Evolutionary conservation across 2,329 filamentous ascomycete species (phyloP).

Genomic region (Claviceps maximensis): DNA sequence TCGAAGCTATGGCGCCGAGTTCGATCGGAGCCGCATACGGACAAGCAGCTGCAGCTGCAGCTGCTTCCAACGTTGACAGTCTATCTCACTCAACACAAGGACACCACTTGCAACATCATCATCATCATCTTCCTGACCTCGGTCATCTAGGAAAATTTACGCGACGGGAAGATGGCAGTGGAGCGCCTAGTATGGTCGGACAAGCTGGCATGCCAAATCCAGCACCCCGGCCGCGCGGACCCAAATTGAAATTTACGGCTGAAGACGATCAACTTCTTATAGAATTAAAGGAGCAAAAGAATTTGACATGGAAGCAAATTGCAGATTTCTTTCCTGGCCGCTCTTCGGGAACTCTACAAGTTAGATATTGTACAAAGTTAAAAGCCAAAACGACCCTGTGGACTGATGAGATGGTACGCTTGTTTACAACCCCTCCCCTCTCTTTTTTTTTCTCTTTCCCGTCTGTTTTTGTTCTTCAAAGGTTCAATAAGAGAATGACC

Average conservation of each 20-base stretch:
- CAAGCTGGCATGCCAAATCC: constrained; percentile 78
- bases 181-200: constrained; percentile 74
- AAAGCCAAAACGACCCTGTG: constrained; percentile 89
- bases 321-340: constrained; percentile 89
- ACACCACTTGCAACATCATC: constrained; percentile 53
- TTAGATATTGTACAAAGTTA: constrained; percentile 87
- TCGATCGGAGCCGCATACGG: constrained; percentile 39
- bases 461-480: background rate
- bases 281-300: constrained; percentile 88
- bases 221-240: constrained; percentile 66
- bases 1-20: constrained; percentile 41
- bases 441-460: background rate
- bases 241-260: constrained; percentile 86
- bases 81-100: constrained; percentile 3
- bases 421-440: background rate
- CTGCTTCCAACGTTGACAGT: constrained; percentile 6
- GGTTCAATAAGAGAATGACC: background rate
- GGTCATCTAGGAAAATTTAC: constrained; percentile 56
- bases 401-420: constrained; percentile 79
- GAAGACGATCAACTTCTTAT: constrained; percentile 83
- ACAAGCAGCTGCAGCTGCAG: constrained; percentile 25
- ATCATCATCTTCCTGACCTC: constrained; percentile 67
- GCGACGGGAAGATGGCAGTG: constrained; percentile 43
- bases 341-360: constrained; percentile 81
- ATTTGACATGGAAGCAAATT: constrained; percentile 94